phyloP scores from a whole-genome alignment of 2,329 filamentous ascomycete genomes.

The Colletotrichum noveboracense region DNA sequence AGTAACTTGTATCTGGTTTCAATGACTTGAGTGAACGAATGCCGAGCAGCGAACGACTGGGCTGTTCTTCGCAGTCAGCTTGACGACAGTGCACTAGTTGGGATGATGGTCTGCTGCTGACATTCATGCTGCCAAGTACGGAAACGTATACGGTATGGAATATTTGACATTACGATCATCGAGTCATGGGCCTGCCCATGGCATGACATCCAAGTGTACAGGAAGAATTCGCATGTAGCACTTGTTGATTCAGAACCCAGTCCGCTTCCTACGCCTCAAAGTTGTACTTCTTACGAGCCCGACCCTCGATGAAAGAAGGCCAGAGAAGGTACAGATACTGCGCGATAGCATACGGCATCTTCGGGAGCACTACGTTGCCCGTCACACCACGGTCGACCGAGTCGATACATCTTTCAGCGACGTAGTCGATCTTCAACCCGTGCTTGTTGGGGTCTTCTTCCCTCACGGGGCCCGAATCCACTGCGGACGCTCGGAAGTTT shows the following conservation, averaged over 20 bases:
- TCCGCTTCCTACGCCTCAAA: not conserved
- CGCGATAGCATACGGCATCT: not conserved
- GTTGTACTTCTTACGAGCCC: constrained; percentile 13
- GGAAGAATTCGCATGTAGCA: not conserved
- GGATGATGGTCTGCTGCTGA: not conserved
- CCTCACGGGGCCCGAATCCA: constrained; percentile 1
- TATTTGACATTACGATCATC: not conserved
- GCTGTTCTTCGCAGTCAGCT: not conserved
- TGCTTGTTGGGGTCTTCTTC: constrained; percentile 10
- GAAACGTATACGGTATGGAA: not conserved
- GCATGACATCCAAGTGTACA: not conserved
- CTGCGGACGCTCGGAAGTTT: constrained; percentile 8
- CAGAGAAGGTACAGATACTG: constrained; percentile 4
- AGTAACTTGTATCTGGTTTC: not conserved
- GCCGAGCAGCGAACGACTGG: not conserved
- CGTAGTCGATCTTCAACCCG: not conserved
- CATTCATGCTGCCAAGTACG: not conserved
- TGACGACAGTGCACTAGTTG: not conserved
- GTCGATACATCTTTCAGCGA: not conserved
- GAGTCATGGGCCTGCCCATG: not conserved
- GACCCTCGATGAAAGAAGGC: constrained; percentile 6
- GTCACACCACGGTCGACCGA: not conserved
- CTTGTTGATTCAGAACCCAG: not conserved
- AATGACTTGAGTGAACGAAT: not conserved
- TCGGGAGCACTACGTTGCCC: constrained; percentile 1